These are phyloP conservation scores for Platanus orientalis DNA, from an alignment of 164 flowering plant genomes.

Conservation along the genomic window DNA sequence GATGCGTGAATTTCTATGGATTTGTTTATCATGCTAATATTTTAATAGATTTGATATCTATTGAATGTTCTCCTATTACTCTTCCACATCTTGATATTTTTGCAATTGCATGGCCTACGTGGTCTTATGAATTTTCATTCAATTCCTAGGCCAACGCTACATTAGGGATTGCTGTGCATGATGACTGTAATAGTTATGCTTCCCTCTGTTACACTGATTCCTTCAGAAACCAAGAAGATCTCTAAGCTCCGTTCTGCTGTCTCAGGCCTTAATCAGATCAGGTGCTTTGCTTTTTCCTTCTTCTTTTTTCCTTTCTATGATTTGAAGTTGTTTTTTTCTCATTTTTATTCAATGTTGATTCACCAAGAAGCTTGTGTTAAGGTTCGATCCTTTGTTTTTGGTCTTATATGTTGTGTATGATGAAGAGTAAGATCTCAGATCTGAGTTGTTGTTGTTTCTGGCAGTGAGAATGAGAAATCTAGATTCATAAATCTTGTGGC, in stretches of 20 bases:
- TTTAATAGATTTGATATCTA: neutral
- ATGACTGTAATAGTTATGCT: conserved; percentile 42
- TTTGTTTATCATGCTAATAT: neutral
- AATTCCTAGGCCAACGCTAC: conserved; percentile 28
- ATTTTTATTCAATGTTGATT: neutral
- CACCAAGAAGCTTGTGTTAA: neutral
- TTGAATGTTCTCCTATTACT: neutral
- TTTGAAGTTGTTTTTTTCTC: neutral
- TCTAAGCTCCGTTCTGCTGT: conserved; percentile 55
- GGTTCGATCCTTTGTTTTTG: neutral
- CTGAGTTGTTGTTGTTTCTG: conserved; percentile 13
- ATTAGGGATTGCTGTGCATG: conserved; percentile 37
- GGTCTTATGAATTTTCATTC: neutral
- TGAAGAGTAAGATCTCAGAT: conserved; percentile 12
- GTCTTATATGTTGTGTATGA: neutral
- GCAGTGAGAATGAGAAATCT: conserved; percentile 89
- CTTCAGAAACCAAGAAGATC: conserved; percentile 55
- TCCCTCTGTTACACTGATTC: conserved; percentile 31
- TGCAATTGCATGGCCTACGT: neutral
- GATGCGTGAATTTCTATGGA: neutral
- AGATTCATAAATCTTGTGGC: conserved; percentile 88
- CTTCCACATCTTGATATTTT: neutral
- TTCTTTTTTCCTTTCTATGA: neutral
- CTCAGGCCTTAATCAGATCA: conserved; percentile 70
- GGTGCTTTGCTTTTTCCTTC: conserved; percentile 27